Conservation (phyloP, 2,329 filamentous ascomycete genomes). For the Zasmidium citrigriseum region DNA sequence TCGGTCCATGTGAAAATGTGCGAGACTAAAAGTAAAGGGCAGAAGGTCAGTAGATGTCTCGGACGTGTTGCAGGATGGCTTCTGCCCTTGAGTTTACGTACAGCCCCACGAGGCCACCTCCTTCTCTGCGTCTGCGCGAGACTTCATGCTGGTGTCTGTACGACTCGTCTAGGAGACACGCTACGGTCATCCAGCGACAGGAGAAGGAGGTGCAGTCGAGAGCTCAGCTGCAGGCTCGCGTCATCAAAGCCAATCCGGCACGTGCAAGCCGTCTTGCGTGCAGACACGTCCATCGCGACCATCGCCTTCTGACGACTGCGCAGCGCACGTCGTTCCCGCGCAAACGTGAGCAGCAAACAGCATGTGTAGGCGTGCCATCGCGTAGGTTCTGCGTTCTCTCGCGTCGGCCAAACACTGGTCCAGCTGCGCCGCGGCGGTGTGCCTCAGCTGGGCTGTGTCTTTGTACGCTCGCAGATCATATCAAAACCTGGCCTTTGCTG, state of each 20-base stretch:
- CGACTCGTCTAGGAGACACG: neutral
- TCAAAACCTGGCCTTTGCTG: neutral
- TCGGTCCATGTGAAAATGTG: constrained; percentile 74
- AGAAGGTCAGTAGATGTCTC: no score
- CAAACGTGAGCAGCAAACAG: no score
- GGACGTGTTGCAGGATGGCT: no score
- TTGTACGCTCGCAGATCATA: neutral
- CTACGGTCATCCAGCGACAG: neutral
- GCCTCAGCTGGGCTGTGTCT: constrained; percentile 6
- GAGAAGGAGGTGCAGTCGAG: neutral
- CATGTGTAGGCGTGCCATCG: neutral
- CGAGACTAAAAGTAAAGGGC: no score
- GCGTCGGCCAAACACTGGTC: neutral
- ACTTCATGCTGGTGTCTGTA: constrained; percentile 23
- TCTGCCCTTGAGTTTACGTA: no score
- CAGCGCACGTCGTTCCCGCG: neutral
- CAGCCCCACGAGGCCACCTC: constrained; percentile 71
- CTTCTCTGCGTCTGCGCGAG: constrained; percentile 55
- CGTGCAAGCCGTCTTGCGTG: neutral
- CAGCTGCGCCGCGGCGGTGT: neutral
- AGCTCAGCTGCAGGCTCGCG: neutral
- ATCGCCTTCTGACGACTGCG: neutral
- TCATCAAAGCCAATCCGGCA: neutral
- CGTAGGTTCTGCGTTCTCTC: neutral
- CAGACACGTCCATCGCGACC: neutral